Evolutionary conservation across 2,329 filamentous ascomycete species (phyloP).

Genomic region (Dothistroma pini): DNA sequence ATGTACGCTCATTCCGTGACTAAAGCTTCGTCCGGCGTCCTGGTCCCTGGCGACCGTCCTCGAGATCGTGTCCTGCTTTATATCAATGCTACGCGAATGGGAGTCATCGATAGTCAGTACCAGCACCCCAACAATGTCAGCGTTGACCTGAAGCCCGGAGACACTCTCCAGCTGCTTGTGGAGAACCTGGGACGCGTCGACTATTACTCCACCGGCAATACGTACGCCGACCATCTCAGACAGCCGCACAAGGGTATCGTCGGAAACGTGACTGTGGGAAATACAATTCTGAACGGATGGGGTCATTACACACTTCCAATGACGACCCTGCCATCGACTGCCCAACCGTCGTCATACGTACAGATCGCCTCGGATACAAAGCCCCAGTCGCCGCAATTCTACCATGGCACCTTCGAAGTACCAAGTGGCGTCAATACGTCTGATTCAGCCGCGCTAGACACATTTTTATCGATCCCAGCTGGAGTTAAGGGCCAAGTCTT

Average conservation of each 20-base stretch:
- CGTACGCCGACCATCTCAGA: constrained; percentile 20
- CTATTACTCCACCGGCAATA: constrained; percentile 40
- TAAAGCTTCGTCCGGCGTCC: background rate
- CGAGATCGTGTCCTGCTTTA: constrained; percentile 49
- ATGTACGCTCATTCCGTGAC: constrained; percentile 11
- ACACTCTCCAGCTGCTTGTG: constrained; percentile 44
- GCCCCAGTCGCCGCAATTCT: constrained; percentile 19
- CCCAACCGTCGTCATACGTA: background rate
- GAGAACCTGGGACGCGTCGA: constrained; percentile 53
- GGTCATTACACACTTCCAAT: constrained; percentile 38
- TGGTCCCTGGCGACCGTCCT: constrained; percentile 44
- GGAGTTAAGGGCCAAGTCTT: constrained; percentile 13
- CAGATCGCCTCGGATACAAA: background rate
- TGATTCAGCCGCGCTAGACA: constrained; percentile 3
- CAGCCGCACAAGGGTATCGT: constrained; percentile 49
- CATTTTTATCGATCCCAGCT: constrained; percentile 8
- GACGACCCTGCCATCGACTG: background rate
- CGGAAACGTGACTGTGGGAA: constrained; percentile 42
- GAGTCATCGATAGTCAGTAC: constrained; percentile 50
- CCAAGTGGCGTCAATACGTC: background rate
- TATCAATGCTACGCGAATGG: constrained; percentile 41
- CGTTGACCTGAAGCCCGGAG: constrained; percentile 39
- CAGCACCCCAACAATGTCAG: constrained; percentile 38
- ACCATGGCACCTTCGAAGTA: constrained; percentile 21
- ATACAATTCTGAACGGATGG: constrained; percentile 37